Conservation (phyloP, 805 yeast genomes). For the Naumovozyma castellii region DNA sequence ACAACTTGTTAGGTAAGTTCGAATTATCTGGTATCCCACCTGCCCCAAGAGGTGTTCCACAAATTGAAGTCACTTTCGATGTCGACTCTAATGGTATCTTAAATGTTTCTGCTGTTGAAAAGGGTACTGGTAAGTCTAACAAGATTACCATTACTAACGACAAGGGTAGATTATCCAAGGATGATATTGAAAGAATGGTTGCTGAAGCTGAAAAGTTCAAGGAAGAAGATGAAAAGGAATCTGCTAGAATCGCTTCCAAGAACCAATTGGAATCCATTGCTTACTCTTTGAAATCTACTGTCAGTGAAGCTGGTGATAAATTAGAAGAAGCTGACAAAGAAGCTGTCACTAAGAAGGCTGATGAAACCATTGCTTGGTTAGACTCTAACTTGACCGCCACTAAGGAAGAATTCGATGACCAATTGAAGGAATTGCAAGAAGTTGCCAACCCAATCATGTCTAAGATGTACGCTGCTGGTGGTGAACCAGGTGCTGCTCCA, state of each 20-base stretch:
- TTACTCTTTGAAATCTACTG: slow-evolving; percentile 81
- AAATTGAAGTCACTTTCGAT: slow-evolving; percentile 94
- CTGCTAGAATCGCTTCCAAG: slow-evolving; percentile 87
- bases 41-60: slow-evolving; percentile 98
- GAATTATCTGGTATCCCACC: slow-evolving; percentile 96
- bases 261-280: slow-evolving; percentile 94
- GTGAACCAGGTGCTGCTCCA: slow-evolving; percentile 72
- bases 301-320: slow-evolving; percentile 73
- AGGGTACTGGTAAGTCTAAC: slow-evolving; percentile 96
- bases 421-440: slow-evolving; percentile 94
- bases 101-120: slow-evolving; percentile 94
- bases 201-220: slow-evolving; percentile 95
- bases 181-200: slow-evolving; percentile 96
- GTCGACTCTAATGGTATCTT: slow-evolving; percentile 96
- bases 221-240: slow-evolving; percentile 93
- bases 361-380: slow-evolving; percentile 81
- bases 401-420: slow-evolving; percentile 84
- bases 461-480: slow-evolving; percentile 86
- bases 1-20: slow-evolving; percentile 94
- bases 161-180: slow-evolving; percentile 97
- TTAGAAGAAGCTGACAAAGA: slow-evolving; percentile 64
- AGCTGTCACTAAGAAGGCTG: slow-evolving; percentile 71
- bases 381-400: slow-evolving; percentile 88
- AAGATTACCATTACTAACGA: slow-evolving; percentile 97
- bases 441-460: slow-evolving; percentile 95